These are phyloP conservation scores for Xylariaceae sp. DNA, from an alignment of 2,329 filamentous ascomycete genomes.

Conservation along the genomic window DNA sequence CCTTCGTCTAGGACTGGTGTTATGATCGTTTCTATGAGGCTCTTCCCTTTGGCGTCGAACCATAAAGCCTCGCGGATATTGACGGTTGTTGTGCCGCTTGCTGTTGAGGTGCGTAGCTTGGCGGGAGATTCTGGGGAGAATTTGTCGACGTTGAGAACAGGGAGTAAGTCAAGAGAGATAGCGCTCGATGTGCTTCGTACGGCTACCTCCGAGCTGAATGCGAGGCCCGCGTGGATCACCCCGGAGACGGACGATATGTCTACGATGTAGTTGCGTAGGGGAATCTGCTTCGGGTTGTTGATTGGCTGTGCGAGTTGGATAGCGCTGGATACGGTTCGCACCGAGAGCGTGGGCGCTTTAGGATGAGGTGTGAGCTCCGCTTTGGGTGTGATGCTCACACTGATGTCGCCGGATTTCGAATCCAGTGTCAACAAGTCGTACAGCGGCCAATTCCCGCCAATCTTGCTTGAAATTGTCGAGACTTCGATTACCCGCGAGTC, in stretches of 20 bases:
- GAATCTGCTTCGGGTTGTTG: constrained; percentile 29
- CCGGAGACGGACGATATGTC: constrained; percentile 44
- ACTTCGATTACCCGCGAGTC: constrained; percentile 40
- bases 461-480: constrained; percentile 39
- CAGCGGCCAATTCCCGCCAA: constrained; percentile 48
- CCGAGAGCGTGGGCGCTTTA: constrained; percentile 37
- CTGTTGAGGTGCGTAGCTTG: constrained; percentile 39
- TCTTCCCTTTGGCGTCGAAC: constrained; percentile 25
- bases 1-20: background rate
- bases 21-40: background rate
- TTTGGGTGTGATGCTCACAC: constrained; percentile 39
- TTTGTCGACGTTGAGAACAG: constrained; percentile 35
- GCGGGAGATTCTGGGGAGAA: constrained; percentile 18
- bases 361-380: constrained; percentile 32
- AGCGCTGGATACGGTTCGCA: constrained; percentile 42
- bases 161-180: constrained; percentile 39
- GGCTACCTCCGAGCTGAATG: constrained; percentile 34
- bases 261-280: constrained; percentile 45
- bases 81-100: constrained; percentile 40
- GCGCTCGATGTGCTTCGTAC: constrained; percentile 40
- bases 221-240: constrained; percentile 36
- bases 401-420: constrained; percentile 42
- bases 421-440: constrained; percentile 45
- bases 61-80: constrained; percentile 43
- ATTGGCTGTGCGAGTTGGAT: constrained; percentile 42